Percentiles rank a stretch among this genome's conserved stretches.
Conservation (phyloP, 306 rosid species). For the Phaseolus lunatus region DNA sequence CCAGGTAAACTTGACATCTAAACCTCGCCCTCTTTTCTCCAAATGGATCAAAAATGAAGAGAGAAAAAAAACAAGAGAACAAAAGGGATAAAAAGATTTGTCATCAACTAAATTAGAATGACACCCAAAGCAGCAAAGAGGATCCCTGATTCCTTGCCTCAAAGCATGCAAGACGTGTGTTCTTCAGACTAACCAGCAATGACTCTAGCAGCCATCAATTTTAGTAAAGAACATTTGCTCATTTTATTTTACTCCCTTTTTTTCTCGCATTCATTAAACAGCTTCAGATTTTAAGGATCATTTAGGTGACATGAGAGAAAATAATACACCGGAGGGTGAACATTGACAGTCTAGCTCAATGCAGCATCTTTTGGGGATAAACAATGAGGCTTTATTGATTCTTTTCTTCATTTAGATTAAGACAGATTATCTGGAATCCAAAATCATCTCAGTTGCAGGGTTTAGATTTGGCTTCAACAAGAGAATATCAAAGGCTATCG, state of each 20-base stretch:
- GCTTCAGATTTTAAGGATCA: not conserved
- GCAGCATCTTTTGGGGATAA: not conserved
- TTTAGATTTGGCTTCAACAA: too few species aligned
- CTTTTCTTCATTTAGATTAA: too few species aligned
- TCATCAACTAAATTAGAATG: not conserved
- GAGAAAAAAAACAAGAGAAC: not conserved
- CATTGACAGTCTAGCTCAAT: not conserved
- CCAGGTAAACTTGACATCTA: not conserved
- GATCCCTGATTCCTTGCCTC: not conserved
- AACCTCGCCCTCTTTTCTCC: not conserved
- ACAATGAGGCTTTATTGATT: too few species aligned
- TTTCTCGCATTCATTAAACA: not conserved
- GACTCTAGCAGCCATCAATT: not conserved
- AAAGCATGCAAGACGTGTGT: not conserved
- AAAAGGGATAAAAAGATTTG: not conserved
- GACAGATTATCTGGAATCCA: too few species aligned
- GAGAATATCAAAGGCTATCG: not conserved
- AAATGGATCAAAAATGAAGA: not conserved
- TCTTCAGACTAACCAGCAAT: not conserved
- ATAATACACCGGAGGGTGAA: not conserved
- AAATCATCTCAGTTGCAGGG: too few species aligned
- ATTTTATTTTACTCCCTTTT: not conserved
- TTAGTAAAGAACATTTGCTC: not conserved
- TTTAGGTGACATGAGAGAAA: not conserved
- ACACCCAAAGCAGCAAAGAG: not conserved